Conservation (phyloP, 352 stramenopile species). For the Globisporangium recalcitrans region DNA sequence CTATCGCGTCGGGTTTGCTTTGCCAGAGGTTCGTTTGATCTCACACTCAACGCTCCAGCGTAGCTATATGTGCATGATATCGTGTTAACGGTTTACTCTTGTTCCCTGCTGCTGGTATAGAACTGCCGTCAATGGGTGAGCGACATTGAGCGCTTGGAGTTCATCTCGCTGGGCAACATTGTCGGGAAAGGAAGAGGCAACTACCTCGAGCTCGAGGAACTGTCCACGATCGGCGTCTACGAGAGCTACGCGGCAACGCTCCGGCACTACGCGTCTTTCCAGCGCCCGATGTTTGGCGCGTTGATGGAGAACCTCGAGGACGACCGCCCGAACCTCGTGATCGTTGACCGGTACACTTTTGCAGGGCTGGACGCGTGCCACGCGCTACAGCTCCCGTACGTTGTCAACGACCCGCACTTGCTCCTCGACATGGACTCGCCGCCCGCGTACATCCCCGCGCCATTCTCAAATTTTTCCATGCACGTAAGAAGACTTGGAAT, state of each 20-base stretch:
- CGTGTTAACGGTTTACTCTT: background rate
- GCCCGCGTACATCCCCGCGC: slow-evolving; percentile 70
- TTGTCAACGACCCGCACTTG: slow-evolving; percentile 78
- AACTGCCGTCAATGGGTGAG: slow-evolving; percentile 74
- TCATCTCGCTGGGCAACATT: slow-evolving; percentile 74
- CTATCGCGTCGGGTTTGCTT: slow-evolving; percentile 70
- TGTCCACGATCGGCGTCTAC: slow-evolving; percentile 43
- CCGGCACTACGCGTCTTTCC: slow-evolving; percentile 73
- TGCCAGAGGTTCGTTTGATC: slow-evolving; percentile 50
- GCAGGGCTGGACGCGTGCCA: slow-evolving; percentile 68
- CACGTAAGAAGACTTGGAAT: slow-evolving; percentile 25
- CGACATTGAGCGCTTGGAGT: slow-evolving; percentile 72
- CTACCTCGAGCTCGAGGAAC: slow-evolving; percentile 25
- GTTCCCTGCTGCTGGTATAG: slow-evolving; percentile 14
- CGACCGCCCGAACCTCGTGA: slow-evolving; percentile 58
- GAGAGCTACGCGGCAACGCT: slow-evolving; percentile 62
- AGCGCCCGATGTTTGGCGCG: slow-evolving; percentile 62
- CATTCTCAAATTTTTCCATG: slow-evolving; percentile 80
- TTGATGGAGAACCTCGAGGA: slow-evolving; percentile 59
- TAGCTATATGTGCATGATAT: background rate
- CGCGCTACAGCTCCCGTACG: slow-evolving; percentile 58
- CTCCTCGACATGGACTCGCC: slow-evolving; percentile 84
- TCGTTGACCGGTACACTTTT: slow-evolving; percentile 83
- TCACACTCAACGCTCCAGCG: background rate
- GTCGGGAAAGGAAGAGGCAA: slow-evolving; percentile 28